Evolutionary conservation across 257 asterid genomes (phyloP), one percentile per base, ranked within the genome.

Genomic region (Solanum acaule): DNA sequence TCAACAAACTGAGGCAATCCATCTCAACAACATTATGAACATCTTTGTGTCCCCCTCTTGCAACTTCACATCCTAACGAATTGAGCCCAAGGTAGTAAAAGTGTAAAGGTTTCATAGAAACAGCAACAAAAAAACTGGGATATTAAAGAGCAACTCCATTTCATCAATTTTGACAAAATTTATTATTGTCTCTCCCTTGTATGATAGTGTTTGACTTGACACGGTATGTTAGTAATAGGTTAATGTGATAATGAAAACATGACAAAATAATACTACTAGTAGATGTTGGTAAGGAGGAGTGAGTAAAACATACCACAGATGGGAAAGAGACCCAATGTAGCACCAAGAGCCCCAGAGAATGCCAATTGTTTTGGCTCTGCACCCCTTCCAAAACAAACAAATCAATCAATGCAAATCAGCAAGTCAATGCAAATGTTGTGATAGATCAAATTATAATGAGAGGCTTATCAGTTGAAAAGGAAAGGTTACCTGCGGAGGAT

Each of bases 341-440:
- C 87, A 33, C 99, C 99, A 85, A 97, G 91, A 72, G 99, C 98
- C 33, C 92, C 95, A 15, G 99, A 97, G 90, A 97, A 94, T 3
- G 99, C 98, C 90, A 97, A 90, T 89, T 95, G 96, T 95, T 91
- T 95, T 12, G 99, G 99, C 87, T 96, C 99, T 52, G 96, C 90
- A 90, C 99, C 99, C 93, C 99, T 97, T 52, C 22, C 7, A 86
- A 88, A 88, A 52, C 61, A 52, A 52, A 16, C 68, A 75, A 46
- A 88, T n/a, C 3, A 84, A 83, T 20, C n/a, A n/a, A n/a, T 68
- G 37, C 38, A 87, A 68, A 83, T 10, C n/a, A 83, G 78, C 1
- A 52, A 52, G 23, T 52, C 63, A 59, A 20, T 59, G 25, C 67
- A 59, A 20, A 56, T 59, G 27, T 59, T 59, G 10, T 2, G 23